Evolutionary conservation across 1,139 yeast genomes (phyloP), one percentile per base, ranked within the genome.

Genomic region (Saccharomyces pastorianus): DNA sequence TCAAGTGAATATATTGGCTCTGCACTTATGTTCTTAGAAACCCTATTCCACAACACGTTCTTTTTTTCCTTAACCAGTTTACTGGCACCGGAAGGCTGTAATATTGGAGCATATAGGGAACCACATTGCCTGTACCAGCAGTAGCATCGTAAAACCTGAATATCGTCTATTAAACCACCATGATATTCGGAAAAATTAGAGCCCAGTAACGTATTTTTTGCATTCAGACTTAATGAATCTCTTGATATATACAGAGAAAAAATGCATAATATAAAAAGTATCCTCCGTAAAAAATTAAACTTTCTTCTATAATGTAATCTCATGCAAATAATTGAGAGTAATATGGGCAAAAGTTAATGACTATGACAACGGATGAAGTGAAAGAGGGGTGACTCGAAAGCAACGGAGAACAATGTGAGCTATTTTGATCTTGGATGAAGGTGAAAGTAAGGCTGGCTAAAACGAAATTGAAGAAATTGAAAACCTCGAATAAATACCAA

Each of bases 141-240:
- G 48, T 56, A 61, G 42, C 64, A 61, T 11, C 54, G 51, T n/a
- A 59, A 49, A 38, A 51, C 23, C 47, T 54, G 53, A 32, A 59
- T 56, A 41, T 59, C 64, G 38, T 55, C 58, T 27, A 61, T 55
- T 3, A 51, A 46, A 17, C 61, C 61, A 7, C 58, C 60, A 1
- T 29, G 38, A 48, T 58, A 59, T 47, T 55, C 61, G 4, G 29
- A 6, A 1, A 27, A 0, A 28, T 17, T 42, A 9, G 31, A 7
- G 8, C 8, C 4, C n/a, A 38, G 9, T 3, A 38, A 38, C 4
- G 25, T 6, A 38, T 38, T 38, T 38, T 38, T 38, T 9, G 44
- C 25, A 38, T 38, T 8, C 4, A 38, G 6, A 0, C 13, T 38
- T 17, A 38, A 17, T 38, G 44, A 38, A 38, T 38, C 44, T 17